Evolutionary conservation across 176 grass and related monocot genomes (phyloP).

Genomic region (Areca catechu): DNA sequence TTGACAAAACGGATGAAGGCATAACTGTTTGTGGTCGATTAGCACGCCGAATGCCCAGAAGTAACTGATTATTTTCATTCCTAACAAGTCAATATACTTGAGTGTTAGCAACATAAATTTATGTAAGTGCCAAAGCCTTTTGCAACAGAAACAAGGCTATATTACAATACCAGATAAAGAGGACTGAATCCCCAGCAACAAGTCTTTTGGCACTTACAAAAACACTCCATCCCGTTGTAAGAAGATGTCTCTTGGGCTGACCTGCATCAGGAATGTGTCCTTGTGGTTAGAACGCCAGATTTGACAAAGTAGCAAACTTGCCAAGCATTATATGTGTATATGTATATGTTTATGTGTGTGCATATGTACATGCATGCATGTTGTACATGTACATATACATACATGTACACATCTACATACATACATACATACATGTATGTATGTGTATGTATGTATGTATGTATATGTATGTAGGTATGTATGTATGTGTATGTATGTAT

Average conservation of each 20-base stretch:
- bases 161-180: constrained; percentile 44
- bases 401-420: no score
- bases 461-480: no score
- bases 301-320: no score
- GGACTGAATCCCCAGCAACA: constrained; percentile 59
- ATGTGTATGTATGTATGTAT: no score
- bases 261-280: constrained; percentile 30
- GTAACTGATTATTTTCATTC: constrained; percentile 66
- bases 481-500: no score
- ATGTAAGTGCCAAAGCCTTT: neutral
- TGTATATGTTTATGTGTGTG: no score
- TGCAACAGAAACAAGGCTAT: no score
- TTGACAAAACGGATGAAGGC: constrained; percentile 81
- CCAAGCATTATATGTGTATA: no score
- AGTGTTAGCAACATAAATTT: constrained; percentile 4
- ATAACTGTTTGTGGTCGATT: constrained; percentile 58
- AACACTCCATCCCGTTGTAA: constrained; percentile 74
- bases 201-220: constrained; percentile 65
- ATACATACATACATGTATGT: no score
- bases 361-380: no score
- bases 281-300: neutral
- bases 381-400: no score
- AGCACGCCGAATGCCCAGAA: constrained; percentile 72
- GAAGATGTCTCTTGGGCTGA: constrained; percentile 58
- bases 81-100: constrained; percentile 23